phyloP scores from a whole-genome alignment of 306 rosid genomes.

The Prunus padus region DNA sequence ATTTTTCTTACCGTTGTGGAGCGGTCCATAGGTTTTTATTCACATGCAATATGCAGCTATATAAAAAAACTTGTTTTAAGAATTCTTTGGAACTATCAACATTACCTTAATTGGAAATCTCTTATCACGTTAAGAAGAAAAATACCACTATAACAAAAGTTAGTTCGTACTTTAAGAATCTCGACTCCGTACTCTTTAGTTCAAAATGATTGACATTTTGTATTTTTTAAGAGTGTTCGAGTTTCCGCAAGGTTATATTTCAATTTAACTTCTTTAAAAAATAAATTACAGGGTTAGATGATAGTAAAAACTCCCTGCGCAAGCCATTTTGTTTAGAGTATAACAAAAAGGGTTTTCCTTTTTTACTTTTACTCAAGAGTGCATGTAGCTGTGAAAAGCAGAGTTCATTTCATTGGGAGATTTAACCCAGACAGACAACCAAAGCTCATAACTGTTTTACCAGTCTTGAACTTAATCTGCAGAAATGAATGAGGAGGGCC shows the following conservation, averaged over 20 bases:
- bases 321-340: too few species aligned
- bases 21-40: not conserved
- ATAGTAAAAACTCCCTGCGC: too few species aligned
- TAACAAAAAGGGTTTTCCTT: too few species aligned
- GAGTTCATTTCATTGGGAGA: too few species aligned
- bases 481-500: conserved; percentile 16
- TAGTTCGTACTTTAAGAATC: not conserved
- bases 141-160: too few species aligned
- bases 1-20: too few species aligned
- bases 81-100: not conserved
- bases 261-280: not conserved
- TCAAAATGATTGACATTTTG: not conserved
- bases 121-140: too few species aligned
- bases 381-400: too few species aligned
- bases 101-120: not conserved
- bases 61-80: not conserved
- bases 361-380: too few species aligned
- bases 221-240: not conserved
- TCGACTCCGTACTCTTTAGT: not conserved
- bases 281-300: too few species aligned
- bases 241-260: not conserved
- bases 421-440: too few species aligned
- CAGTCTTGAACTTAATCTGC: not conserved
- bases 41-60: not conserved
- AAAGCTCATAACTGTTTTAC: not conserved